These are phyloP conservation scores for Candida piceae DNA, from an alignment of 805 yeast genomes.

Conservation along the genomic window DNA sequence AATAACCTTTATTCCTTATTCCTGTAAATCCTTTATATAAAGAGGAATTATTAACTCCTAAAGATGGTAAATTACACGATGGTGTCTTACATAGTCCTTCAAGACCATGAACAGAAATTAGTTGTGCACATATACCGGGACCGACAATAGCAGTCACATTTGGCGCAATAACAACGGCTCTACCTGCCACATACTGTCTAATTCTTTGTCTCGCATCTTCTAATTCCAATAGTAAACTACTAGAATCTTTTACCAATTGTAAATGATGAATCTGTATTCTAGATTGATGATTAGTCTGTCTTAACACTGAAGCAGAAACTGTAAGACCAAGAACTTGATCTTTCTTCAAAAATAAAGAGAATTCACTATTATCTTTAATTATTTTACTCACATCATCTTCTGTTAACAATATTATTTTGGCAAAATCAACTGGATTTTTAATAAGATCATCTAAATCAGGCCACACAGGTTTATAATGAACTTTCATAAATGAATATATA, in stretches of 20 bases:
- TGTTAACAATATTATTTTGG: conserved; percentile 44
- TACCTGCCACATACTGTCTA: conserved; percentile 49
- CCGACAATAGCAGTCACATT: conserved; percentile 73
- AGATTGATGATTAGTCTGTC: conserved; percentile 17
- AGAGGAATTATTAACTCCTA: conserved; percentile 52
- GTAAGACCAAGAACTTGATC: conserved; percentile 69
- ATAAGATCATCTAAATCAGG: conserved; percentile 67
- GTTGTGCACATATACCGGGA: conserved; percentile 63
- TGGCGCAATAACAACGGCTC: conserved; percentile 66
- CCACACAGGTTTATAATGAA: conserved; percentile 55
- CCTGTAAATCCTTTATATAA: conserved; percentile 40
- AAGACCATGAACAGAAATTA: conserved; percentile 70
- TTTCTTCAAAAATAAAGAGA: conserved; percentile 43
- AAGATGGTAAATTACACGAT: conserved; percentile 75
- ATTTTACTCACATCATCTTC: conserved; percentile 33
- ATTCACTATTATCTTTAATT: conserved; percentile 25
- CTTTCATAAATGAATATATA: conserved; percentile 44
- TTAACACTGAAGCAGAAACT: conserved; percentile 61
- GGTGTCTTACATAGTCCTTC: conserved; percentile 63
- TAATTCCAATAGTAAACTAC: conserved; percentile 44
- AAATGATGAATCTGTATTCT: conserved; percentile 27
- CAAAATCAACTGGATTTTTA: conserved; percentile 57
- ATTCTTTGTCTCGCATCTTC: conserved; percentile 39
- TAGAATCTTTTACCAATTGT: conserved; percentile 36
- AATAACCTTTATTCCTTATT: conserved; percentile 61